A percentile compares a stretch with the other conserved stretches of the same genome.
These are phyloP conservation scores for Emiliania huxleyi DNA, from an alignment of 78 protist species.

Conservation along the genomic window DNA sequence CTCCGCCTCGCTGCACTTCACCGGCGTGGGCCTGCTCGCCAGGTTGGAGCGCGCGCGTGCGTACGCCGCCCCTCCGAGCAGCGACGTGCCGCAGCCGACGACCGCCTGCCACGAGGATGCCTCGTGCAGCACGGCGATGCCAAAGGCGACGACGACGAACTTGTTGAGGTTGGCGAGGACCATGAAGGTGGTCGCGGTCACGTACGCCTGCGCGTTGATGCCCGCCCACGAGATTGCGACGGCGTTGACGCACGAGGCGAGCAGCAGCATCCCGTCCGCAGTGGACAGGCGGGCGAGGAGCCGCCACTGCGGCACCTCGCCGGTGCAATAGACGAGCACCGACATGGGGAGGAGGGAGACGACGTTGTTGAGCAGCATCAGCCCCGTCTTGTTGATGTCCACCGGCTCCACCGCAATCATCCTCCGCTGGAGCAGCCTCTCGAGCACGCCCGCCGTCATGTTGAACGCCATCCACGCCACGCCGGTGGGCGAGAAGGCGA, in stretches of 20 bases:
- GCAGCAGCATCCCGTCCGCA: not conserved
- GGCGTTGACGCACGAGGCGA: not conserved
- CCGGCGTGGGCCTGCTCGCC: not conserved
- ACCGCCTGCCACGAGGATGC: not conserved
- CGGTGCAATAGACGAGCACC: not conserved
- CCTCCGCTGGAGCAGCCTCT: not conserved
- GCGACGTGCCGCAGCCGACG: not conserved
- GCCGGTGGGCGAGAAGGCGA: not conserved
- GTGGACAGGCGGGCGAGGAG: not conserved
- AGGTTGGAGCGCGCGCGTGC: not conserved
- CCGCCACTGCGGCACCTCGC: not conserved
- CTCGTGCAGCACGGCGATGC: not conserved
- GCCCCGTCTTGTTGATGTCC: not conserved
- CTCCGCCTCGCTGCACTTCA: too few relatives aligned
- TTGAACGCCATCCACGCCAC: not conserved
- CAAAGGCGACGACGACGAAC: constrained; percentile 1
- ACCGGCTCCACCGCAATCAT: not conserved
- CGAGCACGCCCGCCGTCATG: not conserved
- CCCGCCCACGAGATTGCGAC: not conserved
- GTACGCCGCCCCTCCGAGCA: not conserved
- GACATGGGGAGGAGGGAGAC: not conserved
- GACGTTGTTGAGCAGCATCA: constrained; percentile 23
- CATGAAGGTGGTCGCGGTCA: constrained; percentile 17
- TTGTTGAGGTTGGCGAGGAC: not conserved
- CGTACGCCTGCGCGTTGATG: not conserved